Percentiles rank a stretch among this genome's conserved stretches.
Evolutionary conservation across 2,329 filamentous ascomycete genomes (phyloP).

Genomic region (Colletotrichum navitas): DNA sequence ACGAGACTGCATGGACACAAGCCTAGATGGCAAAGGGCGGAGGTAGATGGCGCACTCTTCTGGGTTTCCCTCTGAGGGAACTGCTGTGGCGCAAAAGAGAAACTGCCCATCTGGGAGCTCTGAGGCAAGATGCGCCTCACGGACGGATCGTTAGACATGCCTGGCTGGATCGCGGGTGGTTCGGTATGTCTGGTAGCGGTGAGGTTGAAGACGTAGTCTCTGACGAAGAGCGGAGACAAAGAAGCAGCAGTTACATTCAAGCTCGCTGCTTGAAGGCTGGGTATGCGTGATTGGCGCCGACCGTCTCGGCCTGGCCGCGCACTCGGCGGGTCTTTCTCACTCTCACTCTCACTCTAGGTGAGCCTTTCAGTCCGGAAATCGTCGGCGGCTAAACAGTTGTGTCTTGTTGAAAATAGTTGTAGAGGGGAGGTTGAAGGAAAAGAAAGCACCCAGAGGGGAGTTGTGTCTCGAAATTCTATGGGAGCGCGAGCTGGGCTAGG

Average conservation of each 20-base stretch:
- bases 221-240: slow-evolving; percentile 33
- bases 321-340: slow-evolving; percentile 27
- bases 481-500: slow-evolving; percentile 31
- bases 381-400: slow-evolving; percentile 14
- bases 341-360: slow-evolving; percentile 10
- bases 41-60: slow-evolving; percentile 74
- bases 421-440: slow-evolving; percentile 34
- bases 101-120: slow-evolving; percentile 78
- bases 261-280: slow-evolving; percentile 13
- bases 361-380: not conserved
- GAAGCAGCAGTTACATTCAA: slow-evolving; percentile 40
- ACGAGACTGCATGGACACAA: slow-evolving; percentile 3
- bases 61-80: slow-evolving; percentile 76
- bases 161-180: slow-evolving; percentile 37
- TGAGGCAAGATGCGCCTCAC: slow-evolving; percentile 75
- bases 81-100: slow-evolving; percentile 77
- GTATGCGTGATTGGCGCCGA: slow-evolving; percentile 27
- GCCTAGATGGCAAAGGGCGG: slow-evolving; percentile 12
- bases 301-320: slow-evolving; percentile 27
- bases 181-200: slow-evolving; percentile 29
- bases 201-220: slow-evolving; percentile 40
- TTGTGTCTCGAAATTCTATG: slow-evolving; percentile 42
- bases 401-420: slow-evolving; percentile 28
- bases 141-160: slow-evolving; percentile 74
- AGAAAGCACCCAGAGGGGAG: slow-evolving; percentile 41